Conservation (phyloP, 345 rosid species). For the Eucalyptus coolabah region DNA sequence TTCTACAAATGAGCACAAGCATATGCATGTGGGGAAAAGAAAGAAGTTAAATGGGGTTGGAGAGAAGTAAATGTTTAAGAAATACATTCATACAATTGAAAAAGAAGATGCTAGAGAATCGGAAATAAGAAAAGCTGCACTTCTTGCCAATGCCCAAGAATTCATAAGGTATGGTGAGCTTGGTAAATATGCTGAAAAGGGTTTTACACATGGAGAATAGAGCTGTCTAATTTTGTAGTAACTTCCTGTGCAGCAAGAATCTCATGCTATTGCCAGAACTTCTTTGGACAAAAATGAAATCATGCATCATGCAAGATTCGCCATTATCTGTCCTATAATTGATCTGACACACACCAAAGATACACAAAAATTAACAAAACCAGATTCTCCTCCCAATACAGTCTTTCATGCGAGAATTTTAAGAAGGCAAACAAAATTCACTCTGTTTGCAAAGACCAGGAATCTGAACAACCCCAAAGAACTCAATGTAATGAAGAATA, state of each 20-base stretch:
- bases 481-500: too few species aligned
- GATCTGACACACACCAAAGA: not conserved
- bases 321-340: not conserved
- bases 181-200: not conserved
- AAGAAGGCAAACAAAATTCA: too few species aligned
- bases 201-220: not conserved
- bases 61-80: too few species aligned
- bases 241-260: not conserved
- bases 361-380: too few species aligned
- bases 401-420: too few species aligned
- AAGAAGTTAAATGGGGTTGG: too few species aligned
- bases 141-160: conserved; percentile 53
- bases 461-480: too few species aligned
- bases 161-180: conserved; percentile 32
- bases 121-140: conserved; percentile 40
- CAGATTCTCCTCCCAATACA: too few species aligned
- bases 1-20: too few species aligned
- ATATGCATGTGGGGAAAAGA: too few species aligned
- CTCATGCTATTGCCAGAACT: not conserved
- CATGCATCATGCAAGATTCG: not conserved
- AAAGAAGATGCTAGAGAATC: conserved; percentile 31
- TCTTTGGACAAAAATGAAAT: not conserved
- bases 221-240: not conserved
- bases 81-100: too few species aligned
- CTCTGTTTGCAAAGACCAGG: too few species aligned